Base-by-base conservation (phyloP, 2,329 filamentous ascomycete species). In the Karstenula rhodostoma region DNA sequence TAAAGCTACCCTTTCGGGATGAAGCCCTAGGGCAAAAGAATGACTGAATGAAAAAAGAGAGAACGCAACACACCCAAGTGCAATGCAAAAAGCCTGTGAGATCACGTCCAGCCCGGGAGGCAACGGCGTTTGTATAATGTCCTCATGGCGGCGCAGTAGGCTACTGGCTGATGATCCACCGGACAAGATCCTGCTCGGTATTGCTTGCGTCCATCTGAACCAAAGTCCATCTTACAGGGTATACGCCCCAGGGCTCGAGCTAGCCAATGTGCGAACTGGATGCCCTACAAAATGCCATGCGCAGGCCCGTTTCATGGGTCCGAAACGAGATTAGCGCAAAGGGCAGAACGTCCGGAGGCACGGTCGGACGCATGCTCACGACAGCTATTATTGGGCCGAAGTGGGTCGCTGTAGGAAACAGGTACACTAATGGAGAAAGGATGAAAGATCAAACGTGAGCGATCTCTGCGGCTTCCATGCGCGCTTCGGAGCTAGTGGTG, bases 1-100 rank as follows among this genome's bases (percentile, higher is more conserved):
- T 47, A 55, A 42, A 55, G 52, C 42, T 47, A 27, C 52, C 52
- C 52, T 55, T 55, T 27, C 42, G 42, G 52, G 52, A 55, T 55
- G 29, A 25, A 15, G 29, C 47, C 23, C 52, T 47, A 33, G n/a
- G 2, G 15, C 4, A 25, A 55, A 55, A 47, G 52, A 55, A 47
- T 37, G 52, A 55, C 42, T 44, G 27, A 55, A 55, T 46, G 42
- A 47, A 47, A 55, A 55, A 55, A 44, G 52, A 55, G 42, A 55
- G 52, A 35, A 47, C 40, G 52, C 42, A 55, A 55, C 44, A 46
- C 52, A 47, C 40, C 50, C 52, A 46, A 55, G 52, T 55, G 52
- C 42, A 55, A 35, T 55, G 52, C 42, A 55, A 54, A 43, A 55
- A 46, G 19, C 42, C 42, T 55, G 52, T 55, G 52, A 55, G 27